Evolutionary conservation across 768 basidiomycete species (phyloP).

Genomic region (Mycena capillaripes): DNA sequence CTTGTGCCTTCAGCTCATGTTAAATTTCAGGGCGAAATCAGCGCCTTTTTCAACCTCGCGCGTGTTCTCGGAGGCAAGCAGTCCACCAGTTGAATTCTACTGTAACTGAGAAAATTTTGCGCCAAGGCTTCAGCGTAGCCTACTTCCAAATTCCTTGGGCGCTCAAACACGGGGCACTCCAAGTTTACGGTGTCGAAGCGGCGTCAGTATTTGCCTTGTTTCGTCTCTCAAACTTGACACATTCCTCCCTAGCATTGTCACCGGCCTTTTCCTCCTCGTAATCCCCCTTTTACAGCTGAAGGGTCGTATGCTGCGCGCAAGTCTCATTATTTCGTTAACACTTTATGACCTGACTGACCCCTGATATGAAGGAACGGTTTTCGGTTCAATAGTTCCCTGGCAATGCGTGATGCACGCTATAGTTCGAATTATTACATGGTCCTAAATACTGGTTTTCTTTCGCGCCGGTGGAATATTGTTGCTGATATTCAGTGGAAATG

Average conservation of each 20-base stretch:
- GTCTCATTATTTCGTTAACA: slow-evolving; percentile 34
- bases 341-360: background rate
- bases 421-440: background rate
- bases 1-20: background rate
- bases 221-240: background rate
- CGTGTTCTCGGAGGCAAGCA: slow-evolving; percentile 57
- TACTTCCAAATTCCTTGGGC: slow-evolving; percentile 73
- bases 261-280: slow-evolving; percentile 62
- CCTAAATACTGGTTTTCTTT: no score
- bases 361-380: background rate
- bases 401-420: background rate
- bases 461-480: no score
- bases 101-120: background rate
- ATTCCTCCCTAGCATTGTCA: slow-evolving; percentile 52
- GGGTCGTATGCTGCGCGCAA: slow-evolving; percentile 56
- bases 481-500: no score
- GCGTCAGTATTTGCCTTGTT: slow-evolving; percentile 46
- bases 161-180: slow-evolving; percentile 61
- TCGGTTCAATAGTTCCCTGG: background rate
- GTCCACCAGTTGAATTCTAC: background rate
- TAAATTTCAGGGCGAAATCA: slow-evolving; percentile 61
- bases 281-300: slow-evolving; percentile 63
- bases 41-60: slow-evolving; percentile 66
- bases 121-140: slow-evolving; percentile 60
- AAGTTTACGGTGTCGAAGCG: slow-evolving; percentile 68